A percentile compares a stretch with the other conserved stretches of the same genome.
Evolutionary conservation across 306 rosid genomes (phyloP).

Genomic region (Amphicarpaea edgeworthii): DNA sequence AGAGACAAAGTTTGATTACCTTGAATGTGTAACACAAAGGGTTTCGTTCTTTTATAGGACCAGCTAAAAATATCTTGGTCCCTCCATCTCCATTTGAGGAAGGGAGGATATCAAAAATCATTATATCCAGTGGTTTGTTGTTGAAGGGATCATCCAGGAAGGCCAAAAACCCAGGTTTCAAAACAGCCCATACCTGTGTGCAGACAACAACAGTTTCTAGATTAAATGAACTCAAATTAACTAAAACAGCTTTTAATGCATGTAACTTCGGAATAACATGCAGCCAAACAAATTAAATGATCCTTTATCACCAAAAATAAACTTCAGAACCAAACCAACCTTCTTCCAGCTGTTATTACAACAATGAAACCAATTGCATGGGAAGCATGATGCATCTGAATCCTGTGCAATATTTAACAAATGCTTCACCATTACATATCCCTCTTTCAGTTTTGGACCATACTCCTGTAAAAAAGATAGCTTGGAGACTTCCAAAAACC

Average conservation of each 20-base stretch:
- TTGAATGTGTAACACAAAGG: constrained; percentile 81
- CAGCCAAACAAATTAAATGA: constrained; percentile 38
- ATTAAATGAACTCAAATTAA: constrained; percentile 34
- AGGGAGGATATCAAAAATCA: constrained; percentile 92
- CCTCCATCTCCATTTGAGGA: constrained; percentile 75
- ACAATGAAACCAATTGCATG: constrained; percentile 69
- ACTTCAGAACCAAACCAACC: constrained; percentile 71
- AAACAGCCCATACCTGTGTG: constrained; percentile 94
- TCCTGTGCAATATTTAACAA: constrained; percentile 69
- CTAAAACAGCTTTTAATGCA: background rate
- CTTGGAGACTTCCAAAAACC: constrained; percentile 94
- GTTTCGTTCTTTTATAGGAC: constrained; percentile 79
- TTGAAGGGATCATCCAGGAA: constrained; percentile 89
- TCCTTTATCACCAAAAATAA: background rate
- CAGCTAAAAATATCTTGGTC: constrained; percentile 68
- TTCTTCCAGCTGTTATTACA: constrained; percentile 90
- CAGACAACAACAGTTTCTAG: constrained; percentile 32
- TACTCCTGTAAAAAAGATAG: constrained; percentile 93
- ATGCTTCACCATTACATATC: constrained; percentile 82
- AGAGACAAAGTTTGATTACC: constrained; percentile 58
- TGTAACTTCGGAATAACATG: constrained; percentile 20
- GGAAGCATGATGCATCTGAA: constrained; percentile 71
- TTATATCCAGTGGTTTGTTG: constrained; percentile 77
- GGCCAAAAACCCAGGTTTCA: constrained; percentile 97
- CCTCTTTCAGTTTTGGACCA: constrained; percentile 96